Evolutionary conservation across 805 yeast genomes (phyloP).

Genomic region (Wilhelminamyces savonicus): DNA sequence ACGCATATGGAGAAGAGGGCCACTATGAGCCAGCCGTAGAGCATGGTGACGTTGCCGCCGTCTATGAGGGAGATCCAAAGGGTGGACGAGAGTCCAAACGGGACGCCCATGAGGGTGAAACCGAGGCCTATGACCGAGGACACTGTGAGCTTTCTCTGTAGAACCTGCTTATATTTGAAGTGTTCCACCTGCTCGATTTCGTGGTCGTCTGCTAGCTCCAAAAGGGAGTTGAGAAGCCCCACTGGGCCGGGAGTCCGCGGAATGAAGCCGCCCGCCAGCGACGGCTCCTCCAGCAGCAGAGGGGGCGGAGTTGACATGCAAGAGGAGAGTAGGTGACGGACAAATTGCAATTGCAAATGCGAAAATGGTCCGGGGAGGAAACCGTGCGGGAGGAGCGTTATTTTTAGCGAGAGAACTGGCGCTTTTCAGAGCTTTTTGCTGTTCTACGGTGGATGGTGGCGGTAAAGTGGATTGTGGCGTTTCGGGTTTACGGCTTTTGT

Average conservation of each 20-base stretch:
- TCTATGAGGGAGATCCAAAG: slow-evolving; percentile 64
- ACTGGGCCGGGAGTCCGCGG: slow-evolving; percentile 3
- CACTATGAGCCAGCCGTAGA: slow-evolving; percentile 69
- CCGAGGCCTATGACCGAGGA: slow-evolving; percentile 72
- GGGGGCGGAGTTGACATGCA: too few relatives aligned
- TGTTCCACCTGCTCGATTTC: slow-evolving; percentile 57
- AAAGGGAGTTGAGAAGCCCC: slow-evolving; percentile 4
- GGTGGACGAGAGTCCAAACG: slow-evolving; percentile 70
- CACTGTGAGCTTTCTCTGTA: slow-evolving; percentile 62
- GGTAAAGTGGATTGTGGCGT: too few relatives aligned
- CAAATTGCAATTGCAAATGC: too few relatives aligned
- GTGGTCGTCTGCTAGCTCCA: slow-evolving; percentile 30
- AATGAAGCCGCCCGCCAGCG: background rate
- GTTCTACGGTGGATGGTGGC: too few relatives aligned
- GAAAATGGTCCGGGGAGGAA: too few relatives aligned
- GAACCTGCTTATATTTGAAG: slow-evolving; percentile 67
- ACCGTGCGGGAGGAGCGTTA: too few relatives aligned
- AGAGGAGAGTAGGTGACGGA: too few relatives aligned
- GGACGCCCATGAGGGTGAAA: slow-evolving; percentile 77
- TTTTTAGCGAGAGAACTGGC: too few relatives aligned
- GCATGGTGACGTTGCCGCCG: slow-evolving; percentile 72
- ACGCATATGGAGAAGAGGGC: slow-evolving; percentile 59
- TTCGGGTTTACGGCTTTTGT: too few relatives aligned
- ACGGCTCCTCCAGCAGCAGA: background rate
- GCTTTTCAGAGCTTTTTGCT: too few relatives aligned